These are phyloP conservation scores for Purpureocillium takamizusanense DNA, from an alignment of 2,329 filamentous ascomycete species.

Conservation along the genomic window DNA sequence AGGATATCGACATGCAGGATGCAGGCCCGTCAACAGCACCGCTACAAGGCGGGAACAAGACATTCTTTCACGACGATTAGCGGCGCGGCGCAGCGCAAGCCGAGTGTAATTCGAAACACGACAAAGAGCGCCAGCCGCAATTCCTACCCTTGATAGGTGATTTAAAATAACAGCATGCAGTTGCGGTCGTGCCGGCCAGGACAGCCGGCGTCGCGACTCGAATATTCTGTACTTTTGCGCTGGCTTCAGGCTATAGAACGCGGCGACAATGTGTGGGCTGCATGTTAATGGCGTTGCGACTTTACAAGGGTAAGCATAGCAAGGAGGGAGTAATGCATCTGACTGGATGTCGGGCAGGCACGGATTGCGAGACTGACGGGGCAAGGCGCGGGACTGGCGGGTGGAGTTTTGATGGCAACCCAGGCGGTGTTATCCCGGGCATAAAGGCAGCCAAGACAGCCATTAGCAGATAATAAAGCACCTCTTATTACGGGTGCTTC, in stretches of 20 bases:
- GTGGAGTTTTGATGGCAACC: too few species aligned
- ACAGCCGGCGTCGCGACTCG: conserved; percentile 6
- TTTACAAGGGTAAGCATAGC: conserved; percentile 13
- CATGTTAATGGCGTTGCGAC: conserved; percentile 27
- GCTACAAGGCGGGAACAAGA: conserved; percentile 34
- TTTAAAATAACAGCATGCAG: too few species aligned
- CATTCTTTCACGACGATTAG: conserved; percentile 42
- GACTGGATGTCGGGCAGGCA: conserved; percentile 10
- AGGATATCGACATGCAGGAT: conserved; percentile 49
- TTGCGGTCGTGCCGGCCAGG: not conserved
- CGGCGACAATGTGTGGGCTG: conserved; percentile 19
- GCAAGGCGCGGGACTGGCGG: too few species aligned
- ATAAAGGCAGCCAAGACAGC: too few species aligned
- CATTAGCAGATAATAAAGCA: too few species aligned
- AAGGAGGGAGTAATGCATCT: conserved; percentile 16
- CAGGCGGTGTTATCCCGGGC: too few species aligned
- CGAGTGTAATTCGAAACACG: too few species aligned
- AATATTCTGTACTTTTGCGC: conserved; percentile 18
- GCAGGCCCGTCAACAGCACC: conserved; percentile 47
- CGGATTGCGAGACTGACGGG: too few species aligned
- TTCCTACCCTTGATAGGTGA: too few species aligned
- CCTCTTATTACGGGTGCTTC: too few species aligned
- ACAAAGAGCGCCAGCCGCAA: not conserved
- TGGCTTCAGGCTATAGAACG: conserved; percentile 20
- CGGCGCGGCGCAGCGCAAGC: too few species aligned